Base-by-base conservation (phyloP, 2,329 filamentous ascomycete species). In the Beauveria sp. region DNA sequence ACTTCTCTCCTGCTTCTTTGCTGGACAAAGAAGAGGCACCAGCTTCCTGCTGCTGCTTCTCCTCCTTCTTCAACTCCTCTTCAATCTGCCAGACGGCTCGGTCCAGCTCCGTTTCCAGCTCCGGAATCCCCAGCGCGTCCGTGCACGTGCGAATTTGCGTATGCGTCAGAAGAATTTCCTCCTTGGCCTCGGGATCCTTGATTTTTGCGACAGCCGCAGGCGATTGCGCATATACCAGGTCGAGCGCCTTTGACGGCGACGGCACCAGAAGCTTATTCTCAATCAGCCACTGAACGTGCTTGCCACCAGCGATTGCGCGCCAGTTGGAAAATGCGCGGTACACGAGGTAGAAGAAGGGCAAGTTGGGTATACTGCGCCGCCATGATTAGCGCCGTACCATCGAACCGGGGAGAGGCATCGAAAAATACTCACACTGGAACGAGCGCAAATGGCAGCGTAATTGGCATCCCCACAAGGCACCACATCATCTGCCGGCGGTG, bases 261-360 rank as follows among this genome's bases (percentile, higher is more conserved):
- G 85, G 78, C 2, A 79, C 80, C 45, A 96, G 78, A 30, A 95
- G 82, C 53, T 88, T 85, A 66, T 93, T 87, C 62, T 89, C 77
- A 46, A 93, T 74, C 14, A 99, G 82, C 73, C 91, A 95, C 66
- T 93, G 85, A 40, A 98, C 78, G 72, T 98, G 90, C 69, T 86
- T 89, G 22, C 91, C 93, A 60, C 95, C 95, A 43, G 86, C 84
- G 59, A 96, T 78, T 58, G 95, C 95, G 77, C 88, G 85, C 86
- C 90, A 96, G 74, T 96, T 91, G 22, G 90, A 96, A 88, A 90
- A 98, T 28, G 91, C 89, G 65, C 95, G 85, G 77, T 96, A 99
- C 20, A 85, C 85, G 46, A 98, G 83, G 74, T 98, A 99, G 79
- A 98, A 98, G 79, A 98, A 98, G 20, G 95, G 95, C 14, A 99